Evolutionary conservation across 805 yeast genomes (phyloP).

Genomic region (Cyberlindnera euphorbiae): DNA sequence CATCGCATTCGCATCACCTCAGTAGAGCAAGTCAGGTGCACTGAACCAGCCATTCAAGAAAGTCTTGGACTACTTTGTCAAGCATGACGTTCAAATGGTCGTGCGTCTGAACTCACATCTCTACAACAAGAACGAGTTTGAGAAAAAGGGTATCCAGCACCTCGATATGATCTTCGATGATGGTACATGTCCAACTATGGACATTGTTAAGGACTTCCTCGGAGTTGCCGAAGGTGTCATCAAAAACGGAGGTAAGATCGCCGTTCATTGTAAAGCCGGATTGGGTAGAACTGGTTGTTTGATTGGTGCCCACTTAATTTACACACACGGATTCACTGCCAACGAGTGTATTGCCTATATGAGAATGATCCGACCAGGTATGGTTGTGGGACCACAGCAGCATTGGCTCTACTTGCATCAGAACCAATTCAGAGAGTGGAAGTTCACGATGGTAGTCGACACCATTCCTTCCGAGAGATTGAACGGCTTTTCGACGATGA

Average conservation of each 20-base stretch:
- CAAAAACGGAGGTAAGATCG: constrained; percentile 83
- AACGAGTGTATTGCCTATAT: constrained; percentile 94
- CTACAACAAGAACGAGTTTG: constrained; percentile 81
- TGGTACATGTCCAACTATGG: constrained; percentile 96
- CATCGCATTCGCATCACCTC: constrained; percentile 97
- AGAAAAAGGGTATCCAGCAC: constrained; percentile 78
- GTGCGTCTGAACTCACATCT: constrained; percentile 90
- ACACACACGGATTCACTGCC: constrained; percentile 96
- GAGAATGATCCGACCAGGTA: constrained; percentile 96
- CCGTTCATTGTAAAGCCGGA: constrained; percentile 99
- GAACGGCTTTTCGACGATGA: constrained; percentile 62
- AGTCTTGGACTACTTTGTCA: constrained; percentile 72
- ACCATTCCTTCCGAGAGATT: constrained; percentile 58
- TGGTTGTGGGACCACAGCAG: constrained; percentile 99
- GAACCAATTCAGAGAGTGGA: constrained; percentile 94
- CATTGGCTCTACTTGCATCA: constrained; percentile 98
- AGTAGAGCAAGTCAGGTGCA: constrained; percentile 45
- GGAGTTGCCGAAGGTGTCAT: constrained; percentile 94
- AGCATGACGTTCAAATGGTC: constrained; percentile 76
- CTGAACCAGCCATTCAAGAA: constrained; percentile 74
- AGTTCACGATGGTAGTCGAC: constrained; percentile 82
- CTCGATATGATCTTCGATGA: constrained; percentile 96
- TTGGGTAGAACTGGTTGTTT: constrained; percentile 96
- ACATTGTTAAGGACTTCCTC: constrained; percentile 84
- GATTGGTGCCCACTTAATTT: constrained; percentile 94